These are phyloP conservation scores for Calonectria leucothoes DNA, from an alignment of 2,329 filamentous ascomycete species.

Conservation along the genomic window DNA sequence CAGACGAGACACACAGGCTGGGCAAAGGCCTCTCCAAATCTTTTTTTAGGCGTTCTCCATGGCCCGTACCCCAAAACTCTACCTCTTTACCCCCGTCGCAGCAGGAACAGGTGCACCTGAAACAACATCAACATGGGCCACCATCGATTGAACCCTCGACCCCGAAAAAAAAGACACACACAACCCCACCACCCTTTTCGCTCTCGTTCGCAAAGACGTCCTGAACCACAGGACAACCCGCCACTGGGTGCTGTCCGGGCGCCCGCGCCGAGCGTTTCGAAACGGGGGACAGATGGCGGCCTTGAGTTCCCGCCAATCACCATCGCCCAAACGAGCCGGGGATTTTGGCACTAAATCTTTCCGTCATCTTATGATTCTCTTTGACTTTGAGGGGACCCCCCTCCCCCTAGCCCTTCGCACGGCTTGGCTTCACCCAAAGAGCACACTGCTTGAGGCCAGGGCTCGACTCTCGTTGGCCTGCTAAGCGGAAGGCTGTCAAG, in stretches of 20 bases:
- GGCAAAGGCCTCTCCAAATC: constrained; percentile 3
- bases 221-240: background rate
- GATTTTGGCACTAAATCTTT: constrained; percentile 22
- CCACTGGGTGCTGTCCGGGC: constrained; percentile 4
- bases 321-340: background rate
- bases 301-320: constrained; percentile 38
- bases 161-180: background rate
- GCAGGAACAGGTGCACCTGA: constrained; percentile 28
- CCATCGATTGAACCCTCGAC: constrained; percentile 4
- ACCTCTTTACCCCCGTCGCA: constrained; percentile 14
- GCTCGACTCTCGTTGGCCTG: constrained; percentile 15
- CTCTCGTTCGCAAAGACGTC: constrained; percentile 9
- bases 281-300: constrained; percentile 28
- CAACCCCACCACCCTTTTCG: background rate
- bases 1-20: constrained; percentile 2
- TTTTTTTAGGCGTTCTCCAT: constrained; percentile 15
- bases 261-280: constrained; percentile 40
- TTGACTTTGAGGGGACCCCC: constrained; percentile 8
- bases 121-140: constrained; percentile 23
- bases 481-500: constrained; percentile 15
- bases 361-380: constrained; percentile 34
- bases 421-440: background rate
- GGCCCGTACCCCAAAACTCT: background rate
- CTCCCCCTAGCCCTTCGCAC: background rate
- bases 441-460: background rate